Percentiles rank a stretch among this genome's conserved stretches.
Evolutionary conservation across 306 rosid genomes (phyloP).

Genomic region (Cotoneaster glaucophyllus): DNA sequence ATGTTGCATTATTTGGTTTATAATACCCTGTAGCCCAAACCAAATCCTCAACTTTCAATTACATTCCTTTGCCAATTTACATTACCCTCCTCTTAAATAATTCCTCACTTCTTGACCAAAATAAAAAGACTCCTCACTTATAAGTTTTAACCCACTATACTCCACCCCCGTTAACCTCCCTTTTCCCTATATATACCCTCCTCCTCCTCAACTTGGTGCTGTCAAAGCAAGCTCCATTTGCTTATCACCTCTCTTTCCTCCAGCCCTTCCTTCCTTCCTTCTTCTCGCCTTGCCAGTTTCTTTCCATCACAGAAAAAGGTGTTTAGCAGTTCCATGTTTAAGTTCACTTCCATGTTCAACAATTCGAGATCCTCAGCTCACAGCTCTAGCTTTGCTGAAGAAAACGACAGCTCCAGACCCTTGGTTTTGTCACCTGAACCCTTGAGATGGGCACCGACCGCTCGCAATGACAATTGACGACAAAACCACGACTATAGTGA

Average conservation of each 20-base stretch:
- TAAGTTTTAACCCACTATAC: background rate
- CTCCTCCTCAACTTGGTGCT: background rate
- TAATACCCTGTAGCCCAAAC: background rate
- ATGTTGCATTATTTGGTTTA: too few relatives aligned
- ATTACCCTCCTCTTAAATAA: background rate
- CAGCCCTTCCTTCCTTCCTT: background rate
- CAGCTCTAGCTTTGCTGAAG: too few relatives aligned
- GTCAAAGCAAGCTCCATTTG: background rate
- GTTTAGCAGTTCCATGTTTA: too few relatives aligned
- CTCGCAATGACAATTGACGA: too few relatives aligned
- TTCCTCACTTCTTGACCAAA: too few relatives aligned
- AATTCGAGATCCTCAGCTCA: too few relatives aligned
- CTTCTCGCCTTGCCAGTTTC: background rate
- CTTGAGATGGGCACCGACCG: too few relatives aligned
- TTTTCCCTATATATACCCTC: background rate
- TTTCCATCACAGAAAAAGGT: background rate
- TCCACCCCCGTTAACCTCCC: background rate
- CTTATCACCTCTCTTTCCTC: background rate
- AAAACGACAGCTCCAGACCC: too few relatives aligned
- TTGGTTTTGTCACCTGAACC: too few relatives aligned
- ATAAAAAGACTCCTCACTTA: background rate
- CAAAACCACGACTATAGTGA: too few relatives aligned
- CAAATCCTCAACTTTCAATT: background rate
- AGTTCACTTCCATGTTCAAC: too few relatives aligned
- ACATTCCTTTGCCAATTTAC: background rate